phyloP scores from a whole-genome alignment of 2,329 filamentous ascomycete species.

The Colletotrichum abscissum region DNA sequence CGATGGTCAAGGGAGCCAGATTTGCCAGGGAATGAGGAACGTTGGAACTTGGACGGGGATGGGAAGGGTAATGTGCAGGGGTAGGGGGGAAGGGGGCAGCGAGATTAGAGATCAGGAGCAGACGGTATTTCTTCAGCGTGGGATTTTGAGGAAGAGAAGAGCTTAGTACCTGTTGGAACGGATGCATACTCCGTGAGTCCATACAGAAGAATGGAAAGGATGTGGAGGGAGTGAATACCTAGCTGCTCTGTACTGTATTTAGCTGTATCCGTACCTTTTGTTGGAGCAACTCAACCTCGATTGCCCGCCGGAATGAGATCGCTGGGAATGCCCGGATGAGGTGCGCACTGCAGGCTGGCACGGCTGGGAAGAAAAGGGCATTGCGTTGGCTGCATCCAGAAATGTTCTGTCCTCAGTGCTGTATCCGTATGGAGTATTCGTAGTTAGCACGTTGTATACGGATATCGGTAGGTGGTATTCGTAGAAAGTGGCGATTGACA shows the following conservation, averaged over 20 bases:
- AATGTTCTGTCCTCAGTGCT: not conserved
- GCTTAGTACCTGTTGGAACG: not conserved
- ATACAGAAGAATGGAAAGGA: not conserved
- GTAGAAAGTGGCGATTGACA: not conserved
- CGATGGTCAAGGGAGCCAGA: not conserved
- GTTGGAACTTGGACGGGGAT: not conserved
- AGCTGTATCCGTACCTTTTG: not conserved
- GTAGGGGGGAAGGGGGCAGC: not conserved
- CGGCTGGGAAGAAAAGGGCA: not conserved
- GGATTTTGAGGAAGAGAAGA: conserved; percentile 3
- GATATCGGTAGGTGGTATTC: too few relatives aligned
- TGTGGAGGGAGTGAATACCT: not conserved
- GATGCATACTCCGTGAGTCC: not conserved
- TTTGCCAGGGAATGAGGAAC: not conserved
- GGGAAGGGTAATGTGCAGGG: conserved; percentile 4
- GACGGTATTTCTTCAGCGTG: not conserved
- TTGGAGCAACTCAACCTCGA: not conserved
- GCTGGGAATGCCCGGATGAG: not conserved
- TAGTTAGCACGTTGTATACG: too few relatives aligned
- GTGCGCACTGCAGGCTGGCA: not conserved
- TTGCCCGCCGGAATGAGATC: conserved; percentile 24
- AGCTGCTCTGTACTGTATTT: not conserved
- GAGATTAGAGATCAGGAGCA: not conserved
- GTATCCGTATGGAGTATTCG: too few relatives aligned
- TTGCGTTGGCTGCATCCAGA: conserved; percentile 1